Evolutionary conservation across 768 basidiomycete species (phyloP), one percentile per base, ranked within the genome.

Genomic region (Tricholoma hemisulphureum): DNA sequence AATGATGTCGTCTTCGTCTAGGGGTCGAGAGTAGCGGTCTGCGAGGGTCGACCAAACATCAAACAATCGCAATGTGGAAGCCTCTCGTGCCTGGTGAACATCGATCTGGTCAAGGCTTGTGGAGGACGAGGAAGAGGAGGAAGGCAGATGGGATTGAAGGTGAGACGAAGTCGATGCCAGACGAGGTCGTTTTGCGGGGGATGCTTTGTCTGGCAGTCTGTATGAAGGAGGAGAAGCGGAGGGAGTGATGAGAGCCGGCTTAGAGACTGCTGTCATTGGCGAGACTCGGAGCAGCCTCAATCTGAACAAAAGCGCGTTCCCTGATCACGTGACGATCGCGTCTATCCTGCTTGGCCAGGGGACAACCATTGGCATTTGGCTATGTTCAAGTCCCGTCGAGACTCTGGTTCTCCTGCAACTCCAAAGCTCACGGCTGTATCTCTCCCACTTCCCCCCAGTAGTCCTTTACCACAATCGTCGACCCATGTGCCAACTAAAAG

Each of bases 1-100:
- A 29, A 93, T 77, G 46, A 92, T 86, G 68, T 93, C 91, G 69
- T 93, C 91, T 65, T 92, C 86, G 62, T 89, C 88, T 35, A 90
- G 72, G 43, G 80, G 78, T 51, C 82, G 79, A 31, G 81, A 78
- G 66, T 91, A 88, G 23, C 88, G 81, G 49, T 87, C 83, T 3
- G 82, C 89, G 3, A 93, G 81, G 52, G 82, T 77, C 24, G 81
- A 76, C 90, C 91, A 91, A 13, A 82, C 74, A 62, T 82, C 79
- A 21, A 83, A 72, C 34, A 91, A 74, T 2, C 86, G 84, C 62
- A 76, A 70, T 4, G 79, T 76, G 0, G 83, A 83, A 7, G 81
- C 86, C 53, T 83, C 77, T 43, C 87, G 77, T 32, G 83, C 84
- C 32, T 80, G 77, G 53, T 83, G 71, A 20, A 85, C 71, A 60